Conservation (phyloP, 805 yeast species). For the Cyberlindnera mycetangii region DNA sequence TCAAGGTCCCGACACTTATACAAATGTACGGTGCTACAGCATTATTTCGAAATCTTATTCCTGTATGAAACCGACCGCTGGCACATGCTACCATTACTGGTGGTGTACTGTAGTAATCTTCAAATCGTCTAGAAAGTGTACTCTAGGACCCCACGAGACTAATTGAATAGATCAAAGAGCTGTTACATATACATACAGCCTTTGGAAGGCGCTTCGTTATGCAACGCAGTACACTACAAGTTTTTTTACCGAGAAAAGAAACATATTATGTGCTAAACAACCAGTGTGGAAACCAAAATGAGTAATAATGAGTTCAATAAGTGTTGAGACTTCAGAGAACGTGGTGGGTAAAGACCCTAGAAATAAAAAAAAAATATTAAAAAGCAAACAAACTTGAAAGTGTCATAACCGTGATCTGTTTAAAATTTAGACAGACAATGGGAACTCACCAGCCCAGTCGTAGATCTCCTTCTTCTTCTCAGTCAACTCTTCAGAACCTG, state of each 20-base stretch:
- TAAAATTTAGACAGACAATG: slow-evolving; percentile 61
- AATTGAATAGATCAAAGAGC: no score
- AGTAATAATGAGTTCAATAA: slow-evolving; percentile 1
- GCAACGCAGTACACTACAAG: no score
- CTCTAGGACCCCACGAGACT: no score
- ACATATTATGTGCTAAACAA: slow-evolving; percentile 1
- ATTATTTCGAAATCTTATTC: slow-evolving; percentile 1
- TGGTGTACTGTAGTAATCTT: no score
- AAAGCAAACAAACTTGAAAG: no score
- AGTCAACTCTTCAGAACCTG: slow-evolving; percentile 66
- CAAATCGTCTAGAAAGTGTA: no score
- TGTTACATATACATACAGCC: no score
- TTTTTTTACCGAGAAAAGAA: neutral
- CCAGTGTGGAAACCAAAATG: slow-evolving; percentile 6
- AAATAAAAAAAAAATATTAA: neutral
- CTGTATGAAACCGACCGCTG: no score
- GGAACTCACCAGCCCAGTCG: slow-evolving; percentile 89
- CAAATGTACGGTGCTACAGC: slow-evolving; percentile 6
- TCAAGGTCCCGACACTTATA: slow-evolving; percentile 1
- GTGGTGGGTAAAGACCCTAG: neutral
- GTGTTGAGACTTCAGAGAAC: slow-evolving; percentile 3
- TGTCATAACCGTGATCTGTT: no score
- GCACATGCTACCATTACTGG: no score
- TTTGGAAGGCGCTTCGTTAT: no score
- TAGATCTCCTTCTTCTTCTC: slow-evolving; percentile 74